A percentile compares a stretch with the other conserved stretches of the same genome.
Evolutionary conservation across 352 stramenopile genomes (phyloP).

Genomic region (Phytophthora chlamydospora): DNA sequence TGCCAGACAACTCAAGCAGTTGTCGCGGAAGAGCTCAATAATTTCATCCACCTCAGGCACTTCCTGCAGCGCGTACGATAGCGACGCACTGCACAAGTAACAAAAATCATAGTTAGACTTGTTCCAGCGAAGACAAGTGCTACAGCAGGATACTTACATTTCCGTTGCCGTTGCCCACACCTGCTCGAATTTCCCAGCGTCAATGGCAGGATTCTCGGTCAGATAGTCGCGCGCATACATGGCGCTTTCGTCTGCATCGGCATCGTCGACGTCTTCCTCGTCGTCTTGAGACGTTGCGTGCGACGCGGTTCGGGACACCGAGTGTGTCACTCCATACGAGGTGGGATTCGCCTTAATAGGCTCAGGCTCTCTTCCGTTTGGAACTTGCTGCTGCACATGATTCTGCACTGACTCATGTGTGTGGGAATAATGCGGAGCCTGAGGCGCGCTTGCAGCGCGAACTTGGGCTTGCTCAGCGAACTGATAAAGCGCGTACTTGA

Average conservation of each 20-base stretch:
- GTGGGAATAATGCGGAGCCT: constrained; percentile 21
- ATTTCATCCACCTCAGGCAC: constrained; percentile 78
- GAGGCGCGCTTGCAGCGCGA: constrained; percentile 11
- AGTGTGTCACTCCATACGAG: constrained; percentile 17
- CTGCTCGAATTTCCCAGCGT: constrained; percentile 82
- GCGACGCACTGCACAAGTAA: constrained; percentile 44
- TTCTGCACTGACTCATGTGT: constrained; percentile 19
- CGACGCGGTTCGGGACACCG: constrained; percentile 32
- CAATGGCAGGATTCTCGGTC: constrained; percentile 59
- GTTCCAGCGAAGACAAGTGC: not conserved
- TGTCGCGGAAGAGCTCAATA: constrained; percentile 73
- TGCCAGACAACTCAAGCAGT: constrained; percentile 80
- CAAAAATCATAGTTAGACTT: constrained; percentile 13
- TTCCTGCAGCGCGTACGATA: constrained; percentile 56
- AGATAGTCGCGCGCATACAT: constrained; percentile 80
- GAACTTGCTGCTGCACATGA: constrained; percentile 22
- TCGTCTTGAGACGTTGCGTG: constrained; percentile 39
- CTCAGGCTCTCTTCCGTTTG: constrained; percentile 32
- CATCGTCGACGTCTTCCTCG: constrained; percentile 44
- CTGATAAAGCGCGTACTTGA: constrained; percentile 72
- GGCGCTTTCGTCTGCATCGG: constrained; percentile 50
- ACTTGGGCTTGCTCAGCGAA: constrained; percentile 56
- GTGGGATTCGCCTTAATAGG: constrained; percentile 22
- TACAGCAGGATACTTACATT: constrained; percentile 61
- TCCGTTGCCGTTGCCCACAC: constrained; percentile 69